Evolutionary conservation across 2,329 filamentous ascomycete species (phyloP).

Genomic region (Fusarium goolgardi): DNA sequence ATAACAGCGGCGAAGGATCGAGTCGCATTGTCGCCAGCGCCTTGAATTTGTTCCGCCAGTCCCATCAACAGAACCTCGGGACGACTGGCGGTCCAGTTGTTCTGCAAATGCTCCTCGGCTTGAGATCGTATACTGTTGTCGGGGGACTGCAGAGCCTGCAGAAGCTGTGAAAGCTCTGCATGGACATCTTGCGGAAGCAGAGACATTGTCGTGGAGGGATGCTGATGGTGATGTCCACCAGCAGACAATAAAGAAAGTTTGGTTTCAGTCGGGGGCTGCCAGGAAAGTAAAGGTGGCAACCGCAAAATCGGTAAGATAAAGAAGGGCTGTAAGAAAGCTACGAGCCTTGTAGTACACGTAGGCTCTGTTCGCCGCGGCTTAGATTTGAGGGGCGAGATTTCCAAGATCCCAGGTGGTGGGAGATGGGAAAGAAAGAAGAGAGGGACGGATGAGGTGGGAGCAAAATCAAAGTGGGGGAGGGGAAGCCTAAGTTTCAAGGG

Average conservation of each 20-base stretch:
- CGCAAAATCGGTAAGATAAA: background rate
- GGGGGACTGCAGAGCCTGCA: constrained; percentile 87
- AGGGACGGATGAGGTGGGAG: constrained; percentile 41
- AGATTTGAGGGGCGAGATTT: constrained; percentile 39
- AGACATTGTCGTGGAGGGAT: constrained; percentile 71
- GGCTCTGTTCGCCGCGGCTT: constrained; percentile 37
- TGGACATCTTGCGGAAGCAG: constrained; percentile 86
- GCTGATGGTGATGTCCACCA: constrained; percentile 49
- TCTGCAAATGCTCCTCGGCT: constrained; percentile 90
- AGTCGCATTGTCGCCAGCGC: constrained; percentile 78
- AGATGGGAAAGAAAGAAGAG: constrained; percentile 43
- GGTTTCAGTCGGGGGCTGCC: constrained; percentile 26
- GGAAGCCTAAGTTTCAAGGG: constrained; percentile 40
- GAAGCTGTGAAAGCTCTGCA: constrained; percentile 83
- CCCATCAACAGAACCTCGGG: constrained; percentile 94
- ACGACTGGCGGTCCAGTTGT: constrained; percentile 84
- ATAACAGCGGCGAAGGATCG: constrained; percentile 93
- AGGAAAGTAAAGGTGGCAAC: constrained; percentile 7
- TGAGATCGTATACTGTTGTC: constrained; percentile 88
- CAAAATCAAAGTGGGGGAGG: constrained; percentile 46
- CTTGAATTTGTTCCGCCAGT: constrained; percentile 89
- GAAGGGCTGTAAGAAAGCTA: constrained; percentile 28
- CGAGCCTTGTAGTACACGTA: constrained; percentile 35
- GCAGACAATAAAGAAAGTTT: constrained; percentile 41
- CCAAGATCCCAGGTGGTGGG: constrained; percentile 43